phyloP scores from a whole-genome alignment of 768 basidiomycete species.

The Boletus tylopilopsis region DNA sequence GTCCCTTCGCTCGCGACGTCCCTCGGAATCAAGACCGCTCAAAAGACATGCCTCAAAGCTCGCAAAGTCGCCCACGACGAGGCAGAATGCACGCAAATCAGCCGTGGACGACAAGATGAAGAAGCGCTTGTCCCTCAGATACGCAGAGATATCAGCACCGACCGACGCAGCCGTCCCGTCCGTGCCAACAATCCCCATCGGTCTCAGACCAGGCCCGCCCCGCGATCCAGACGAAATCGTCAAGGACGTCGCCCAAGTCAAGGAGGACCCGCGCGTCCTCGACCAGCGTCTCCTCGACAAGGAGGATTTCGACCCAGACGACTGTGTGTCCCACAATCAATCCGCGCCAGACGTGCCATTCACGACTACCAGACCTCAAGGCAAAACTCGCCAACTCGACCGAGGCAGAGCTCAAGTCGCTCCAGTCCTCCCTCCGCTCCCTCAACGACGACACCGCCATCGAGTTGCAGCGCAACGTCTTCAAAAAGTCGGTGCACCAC shows the following conservation, averaged over 20 bases:
- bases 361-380: conserved; percentile 56
- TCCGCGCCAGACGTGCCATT: not conserved
- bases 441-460: conserved; percentile 70
- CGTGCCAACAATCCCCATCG: conserved; percentile 53
- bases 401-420: conserved; percentile 69
- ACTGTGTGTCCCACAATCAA: conserved; percentile 54
- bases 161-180: conserved; percentile 53
- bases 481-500: conserved; percentile 70
- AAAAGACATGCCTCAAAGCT: conserved; percentile 34
- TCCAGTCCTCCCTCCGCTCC: conserved; percentile 71
- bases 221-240: conserved; percentile 48
- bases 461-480: conserved; percentile 88
- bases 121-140: conserved; percentile 94
- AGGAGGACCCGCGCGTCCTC: conserved; percentile 57
- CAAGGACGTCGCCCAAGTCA: conserved; percentile 33
- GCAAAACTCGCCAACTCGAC: conserved; percentile 87
- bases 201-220: conserved; percentile 33
- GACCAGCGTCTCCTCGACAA: conserved; percentile 64
- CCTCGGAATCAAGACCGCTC: conserved; percentile 39
- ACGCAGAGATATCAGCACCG: conserved; percentile 80
- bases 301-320: conserved; percentile 84
- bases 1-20: conserved; percentile 51
- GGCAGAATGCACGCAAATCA: conserved; percentile 45
- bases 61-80: conserved; percentile 22
- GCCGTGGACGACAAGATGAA: conserved; percentile 86